Conservation (phyloP, 1,284 basidiomycete species). For the Thecaphora frezii region DNA sequence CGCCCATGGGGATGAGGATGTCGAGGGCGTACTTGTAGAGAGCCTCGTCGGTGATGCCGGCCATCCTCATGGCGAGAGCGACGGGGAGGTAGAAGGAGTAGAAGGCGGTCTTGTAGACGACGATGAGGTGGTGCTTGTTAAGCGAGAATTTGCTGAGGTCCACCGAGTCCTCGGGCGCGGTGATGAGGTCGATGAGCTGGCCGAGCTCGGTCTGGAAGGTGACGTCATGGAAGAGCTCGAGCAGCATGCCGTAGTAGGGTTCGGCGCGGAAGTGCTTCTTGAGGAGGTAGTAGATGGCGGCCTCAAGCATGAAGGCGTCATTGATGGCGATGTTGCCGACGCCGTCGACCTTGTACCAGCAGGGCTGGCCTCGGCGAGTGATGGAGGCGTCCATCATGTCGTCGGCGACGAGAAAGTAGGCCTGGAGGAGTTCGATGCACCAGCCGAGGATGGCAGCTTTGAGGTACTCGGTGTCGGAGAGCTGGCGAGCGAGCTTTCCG, state of each 20-base stretch:
- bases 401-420: constrained; percentile 95
- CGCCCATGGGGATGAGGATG: constrained; percentile 88
- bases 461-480: constrained; percentile 71
- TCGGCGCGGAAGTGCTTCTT: constrained; percentile 84
- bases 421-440: constrained; percentile 97
- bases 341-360: constrained; percentile 72
- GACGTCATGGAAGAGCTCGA: constrained; percentile 88
- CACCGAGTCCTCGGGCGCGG: constrained; percentile 85
- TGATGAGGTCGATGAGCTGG: constrained; percentile 91
- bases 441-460: constrained; percentile 89
- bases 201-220: constrained; percentile 95
- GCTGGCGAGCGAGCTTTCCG: constrained; percentile 60
- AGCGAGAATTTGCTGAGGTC: constrained; percentile 84
- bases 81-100: constrained; percentile 99
- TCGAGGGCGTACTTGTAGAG: constrained; percentile 78
- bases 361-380: constrained; percentile 95
- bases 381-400: constrained; percentile 96
- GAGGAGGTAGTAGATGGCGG: constrained; percentile 85
- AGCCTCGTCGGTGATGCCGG: constrained; percentile 70
- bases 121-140: constrained; percentile 86
- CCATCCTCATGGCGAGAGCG: constrained; percentile 82
- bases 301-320: constrained; percentile 95
- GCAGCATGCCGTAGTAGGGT: constrained; percentile 79
- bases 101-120: constrained; percentile 95
- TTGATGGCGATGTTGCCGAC: constrained; percentile 91